phyloP scores from a whole-genome alignment of 345 rosid species.

The Citrus reticulata region DNA sequence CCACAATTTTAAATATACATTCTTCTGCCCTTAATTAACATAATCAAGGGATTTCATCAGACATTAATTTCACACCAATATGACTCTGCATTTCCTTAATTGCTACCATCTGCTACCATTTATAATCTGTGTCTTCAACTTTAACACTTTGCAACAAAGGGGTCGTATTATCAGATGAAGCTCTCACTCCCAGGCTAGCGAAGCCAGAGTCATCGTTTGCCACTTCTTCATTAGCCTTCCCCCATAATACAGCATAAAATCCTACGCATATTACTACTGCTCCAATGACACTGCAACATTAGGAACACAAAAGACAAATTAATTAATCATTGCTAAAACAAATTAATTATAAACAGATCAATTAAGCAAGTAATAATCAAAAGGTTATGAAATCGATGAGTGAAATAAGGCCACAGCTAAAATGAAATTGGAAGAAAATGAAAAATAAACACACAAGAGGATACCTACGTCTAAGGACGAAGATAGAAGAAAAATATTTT shows the following conservation, averaged over 20 bases:
- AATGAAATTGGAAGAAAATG: too few species aligned
- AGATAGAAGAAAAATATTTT: too few species aligned
- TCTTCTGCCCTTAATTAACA: background rate
- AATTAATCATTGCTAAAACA: background rate
- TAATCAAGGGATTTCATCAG: background rate
- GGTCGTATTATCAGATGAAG: background rate
- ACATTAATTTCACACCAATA: background rate
- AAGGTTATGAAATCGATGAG: too few species aligned
- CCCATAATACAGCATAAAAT: slow-evolving; percentile 13
- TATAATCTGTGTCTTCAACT: background rate
- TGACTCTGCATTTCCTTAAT: background rate
- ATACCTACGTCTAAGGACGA: too few species aligned
- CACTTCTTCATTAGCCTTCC: slow-evolving; percentile 9
- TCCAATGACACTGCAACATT: slow-evolving; percentile 11
- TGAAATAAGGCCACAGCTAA: accelerated
- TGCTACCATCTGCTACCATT: background rate
- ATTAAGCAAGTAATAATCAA: too few species aligned
- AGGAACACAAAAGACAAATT: background rate
- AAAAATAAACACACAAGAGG: too few species aligned
- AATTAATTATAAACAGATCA: too few species aligned
- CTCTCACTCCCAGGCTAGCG: background rate
- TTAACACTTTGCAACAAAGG: background rate
- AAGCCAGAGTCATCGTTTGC: background rate
- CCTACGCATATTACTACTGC: slow-evolving; percentile 6
- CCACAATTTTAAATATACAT: too few species aligned